Percentiles rank a stretch among this genome's conserved stretches.
phyloP scores from a whole-genome alignment of 768 basidiomycete genomes.

The Auricularia cornea region DNA sequence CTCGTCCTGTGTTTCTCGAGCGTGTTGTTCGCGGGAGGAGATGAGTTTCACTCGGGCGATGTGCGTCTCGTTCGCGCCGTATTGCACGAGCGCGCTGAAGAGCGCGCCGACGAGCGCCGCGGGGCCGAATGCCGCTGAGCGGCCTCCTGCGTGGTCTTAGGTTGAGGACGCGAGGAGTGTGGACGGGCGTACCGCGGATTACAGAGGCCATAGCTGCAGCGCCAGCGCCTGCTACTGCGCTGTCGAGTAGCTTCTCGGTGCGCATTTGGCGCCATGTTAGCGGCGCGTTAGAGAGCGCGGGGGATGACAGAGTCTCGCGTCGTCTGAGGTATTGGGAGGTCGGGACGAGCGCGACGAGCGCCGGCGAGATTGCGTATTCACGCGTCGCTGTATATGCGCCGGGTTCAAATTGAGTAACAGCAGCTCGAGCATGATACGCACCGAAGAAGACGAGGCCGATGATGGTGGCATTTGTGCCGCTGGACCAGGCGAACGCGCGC shows the following conservation, averaged over 20 bases:
- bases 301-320: neutral
- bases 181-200: neutral
- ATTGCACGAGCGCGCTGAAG: neutral
- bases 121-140: neutral
- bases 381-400: neutral
- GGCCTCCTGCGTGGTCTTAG: neutral
- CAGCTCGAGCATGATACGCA: no score
- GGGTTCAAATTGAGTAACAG: no score
- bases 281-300: neutral
- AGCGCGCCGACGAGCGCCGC: neutral
- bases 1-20: neutral
- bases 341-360: neutral
- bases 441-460: neutral
- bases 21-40: neutral
- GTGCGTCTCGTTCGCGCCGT: neutral
- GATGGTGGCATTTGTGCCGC: neutral
- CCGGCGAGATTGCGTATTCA: neutral
- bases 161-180: neutral
- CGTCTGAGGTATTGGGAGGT: neutral
- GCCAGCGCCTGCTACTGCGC: neutral
- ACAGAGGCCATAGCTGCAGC: neutral
- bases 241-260: neutral
- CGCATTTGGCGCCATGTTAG: neutral
- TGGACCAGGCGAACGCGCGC: neutral
- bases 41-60: neutral